Conservation (phyloP, 2,329 filamentous ascomycete species). For the Orbilia ellipsospora region DNA sequence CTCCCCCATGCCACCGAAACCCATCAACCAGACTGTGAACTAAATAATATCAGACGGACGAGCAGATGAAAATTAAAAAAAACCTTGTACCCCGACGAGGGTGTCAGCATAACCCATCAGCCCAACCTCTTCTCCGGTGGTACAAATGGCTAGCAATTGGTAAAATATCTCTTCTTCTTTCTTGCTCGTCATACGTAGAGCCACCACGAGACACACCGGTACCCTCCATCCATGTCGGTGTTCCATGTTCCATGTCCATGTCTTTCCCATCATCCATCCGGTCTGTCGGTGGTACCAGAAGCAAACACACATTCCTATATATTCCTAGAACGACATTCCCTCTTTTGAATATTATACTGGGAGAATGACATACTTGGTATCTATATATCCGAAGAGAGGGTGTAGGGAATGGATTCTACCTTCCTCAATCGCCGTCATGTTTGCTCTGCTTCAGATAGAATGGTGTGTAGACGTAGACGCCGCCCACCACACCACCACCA, state of each 20-base stretch:
- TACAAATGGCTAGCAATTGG: too few species aligned
- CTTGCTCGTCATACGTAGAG: too few species aligned
- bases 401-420: conserved; percentile 33
- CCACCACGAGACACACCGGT: conserved; percentile 38
- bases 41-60: too few species aligned
- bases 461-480: background rate
- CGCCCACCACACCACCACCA: background rate
- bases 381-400: background rate
- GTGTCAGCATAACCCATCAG: too few species aligned
- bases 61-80: too few species aligned
- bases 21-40: too few species aligned
- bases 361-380: background rate
- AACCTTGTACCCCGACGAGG: too few species aligned
- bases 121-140: too few species aligned
- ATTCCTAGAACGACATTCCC: too few species aligned
- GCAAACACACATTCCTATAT: background rate
- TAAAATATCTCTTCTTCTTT: too few species aligned
- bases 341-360: too few species aligned
- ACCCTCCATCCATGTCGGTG: background rate
- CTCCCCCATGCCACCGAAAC: too few species aligned
- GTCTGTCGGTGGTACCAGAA: background rate
- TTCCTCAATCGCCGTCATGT: conserved; percentile 24
- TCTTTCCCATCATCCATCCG: background rate
- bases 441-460: background rate
- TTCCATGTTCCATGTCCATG: conserved; percentile 20